Evolutionary conservation across 2,329 filamentous ascomycete genomes (phyloP).

Genomic region (Furcasterigmium furcatum): DNA sequence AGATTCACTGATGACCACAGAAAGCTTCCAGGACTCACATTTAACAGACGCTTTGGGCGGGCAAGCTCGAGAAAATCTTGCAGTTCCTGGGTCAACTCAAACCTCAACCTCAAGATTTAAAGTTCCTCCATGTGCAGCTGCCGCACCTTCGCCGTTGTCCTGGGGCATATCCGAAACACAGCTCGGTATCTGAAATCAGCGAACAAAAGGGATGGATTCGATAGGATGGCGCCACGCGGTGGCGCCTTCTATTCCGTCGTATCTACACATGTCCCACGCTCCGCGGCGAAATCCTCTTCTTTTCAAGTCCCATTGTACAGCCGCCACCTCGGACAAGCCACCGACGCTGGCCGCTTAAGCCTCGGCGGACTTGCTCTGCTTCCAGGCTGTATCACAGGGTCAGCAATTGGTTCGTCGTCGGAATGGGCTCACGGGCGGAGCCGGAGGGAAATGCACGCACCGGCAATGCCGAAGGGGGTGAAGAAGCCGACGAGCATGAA

Average conservation of each 20-base stretch:
- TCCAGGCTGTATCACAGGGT: conserved; percentile 38
- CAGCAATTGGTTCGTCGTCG: neutral
- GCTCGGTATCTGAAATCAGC: neutral
- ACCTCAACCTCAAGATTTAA: too few species aligned
- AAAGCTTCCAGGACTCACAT: too few species aligned
- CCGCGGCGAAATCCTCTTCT: neutral
- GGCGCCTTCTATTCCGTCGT: conserved; percentile 2
- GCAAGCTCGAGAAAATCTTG: too few species aligned
- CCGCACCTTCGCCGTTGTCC: too few species aligned
- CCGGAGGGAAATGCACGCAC: conserved; percentile 38
- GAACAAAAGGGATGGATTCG: conserved; percentile 1
- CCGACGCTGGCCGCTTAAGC: conserved; percentile 21
- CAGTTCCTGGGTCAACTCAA: too few species aligned
- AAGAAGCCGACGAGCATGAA: conserved; percentile 59
- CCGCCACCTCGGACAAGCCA: neutral
- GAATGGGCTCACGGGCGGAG: neutral
- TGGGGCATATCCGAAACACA: neutral
- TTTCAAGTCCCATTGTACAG: conserved; percentile 3
- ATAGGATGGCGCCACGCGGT: neutral
- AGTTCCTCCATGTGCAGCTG: too few species aligned
- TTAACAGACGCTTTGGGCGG: too few species aligned
- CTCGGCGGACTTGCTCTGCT: conserved; percentile 34
- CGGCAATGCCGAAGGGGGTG: conserved; percentile 60
- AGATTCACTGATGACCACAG: too few species aligned
- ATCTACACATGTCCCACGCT: neutral